Conservation (phyloP, 306 rosid species). For the Pterocarpus macrocarpus region DNA sequence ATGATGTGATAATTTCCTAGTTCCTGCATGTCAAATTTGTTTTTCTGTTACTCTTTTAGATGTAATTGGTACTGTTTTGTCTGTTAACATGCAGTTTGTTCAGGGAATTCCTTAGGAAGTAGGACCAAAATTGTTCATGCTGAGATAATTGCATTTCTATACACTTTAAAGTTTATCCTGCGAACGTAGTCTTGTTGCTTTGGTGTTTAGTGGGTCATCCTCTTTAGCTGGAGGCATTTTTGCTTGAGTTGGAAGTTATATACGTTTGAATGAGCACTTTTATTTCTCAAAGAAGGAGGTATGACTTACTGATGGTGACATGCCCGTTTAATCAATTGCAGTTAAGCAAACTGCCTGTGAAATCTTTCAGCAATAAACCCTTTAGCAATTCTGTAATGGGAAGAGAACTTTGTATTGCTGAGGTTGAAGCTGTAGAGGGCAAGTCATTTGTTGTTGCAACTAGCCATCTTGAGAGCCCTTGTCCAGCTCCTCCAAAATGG, state of each 20-base stretch:
- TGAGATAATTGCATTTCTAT: neutral
- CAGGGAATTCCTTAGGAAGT: neutral
- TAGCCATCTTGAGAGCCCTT: slow-evolving; percentile 97
- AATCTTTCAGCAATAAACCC: slow-evolving; percentile 69
- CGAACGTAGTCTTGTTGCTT: neutral
- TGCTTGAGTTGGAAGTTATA: neutral
- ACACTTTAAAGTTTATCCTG: neutral
- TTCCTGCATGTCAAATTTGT: slow-evolving; percentile 9
- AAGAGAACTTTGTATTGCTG: slow-evolving; percentile 85
- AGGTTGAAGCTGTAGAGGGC: slow-evolving; percentile 66
- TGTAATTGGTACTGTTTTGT: slow-evolving; percentile 10
- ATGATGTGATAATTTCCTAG: neutral
- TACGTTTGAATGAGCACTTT: neutral
- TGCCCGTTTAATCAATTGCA: slow-evolving; percentile 46
- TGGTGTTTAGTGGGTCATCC: neutral
- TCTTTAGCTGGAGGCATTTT: slow-evolving; percentile 12
- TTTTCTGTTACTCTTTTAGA: neutral
- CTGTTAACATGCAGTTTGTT: slow-evolving; percentile 25
- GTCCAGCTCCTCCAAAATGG: slow-evolving; percentile 88
- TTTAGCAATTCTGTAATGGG: slow-evolving; percentile 83
- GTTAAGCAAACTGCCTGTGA: slow-evolving; percentile 84
- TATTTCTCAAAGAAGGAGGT: slow-evolving; percentile 13
- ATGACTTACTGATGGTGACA: neutral
- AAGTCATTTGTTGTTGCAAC: slow-evolving; percentile 77
- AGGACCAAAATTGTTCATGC: slow-evolving; percentile 12